These are phyloP conservation scores for Xylogone sp. DNA, from an alignment of 2,329 filamentous ascomycete species.

Conservation along the genomic window DNA sequence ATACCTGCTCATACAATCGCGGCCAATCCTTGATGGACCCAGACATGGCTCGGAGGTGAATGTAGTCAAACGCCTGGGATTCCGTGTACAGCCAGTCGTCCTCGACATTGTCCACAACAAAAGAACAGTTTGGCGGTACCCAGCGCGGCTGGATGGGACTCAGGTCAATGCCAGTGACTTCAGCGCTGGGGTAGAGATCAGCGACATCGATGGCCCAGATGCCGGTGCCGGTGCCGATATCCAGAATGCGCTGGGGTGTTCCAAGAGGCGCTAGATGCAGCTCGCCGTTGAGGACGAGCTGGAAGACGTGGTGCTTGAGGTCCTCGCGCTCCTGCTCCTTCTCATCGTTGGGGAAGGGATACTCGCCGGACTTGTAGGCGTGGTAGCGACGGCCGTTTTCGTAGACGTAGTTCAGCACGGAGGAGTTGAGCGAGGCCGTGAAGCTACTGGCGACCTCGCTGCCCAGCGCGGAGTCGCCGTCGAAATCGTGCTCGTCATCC, in stretches of 20 bases:
- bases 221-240: conserved; percentile 33
- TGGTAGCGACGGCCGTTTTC: conserved; percentile 45
- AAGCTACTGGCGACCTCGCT: conserved; percentile 6
- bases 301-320: conserved; percentile 9
- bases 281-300: conserved; percentile 12
- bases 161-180: conserved; percentile 20
- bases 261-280: conserved; percentile 14
- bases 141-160: conserved; percentile 18
- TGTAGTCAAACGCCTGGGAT: conserved; percentile 33
- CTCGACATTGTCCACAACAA: conserved; percentile 29
- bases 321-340: conserved; percentile 13
- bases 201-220: conserved; percentile 32
- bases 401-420: conserved; percentile 40
- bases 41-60: conserved; percentile 25
- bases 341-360: conserved; percentile 8
- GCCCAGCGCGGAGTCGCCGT: conserved; percentile 2
- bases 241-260: conserved; percentile 18
- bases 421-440: conserved; percentile 33
- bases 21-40: conserved; percentile 7
- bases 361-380: conserved; percentile 34
- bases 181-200: conserved; percentile 15
- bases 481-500: not conserved
- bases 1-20: conserved; percentile 3
- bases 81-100: conserved; percentile 25
- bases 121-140: conserved; percentile 24